A percentile compares a stretch with the other conserved stretches of the same genome.
Evolutionary conservation across 129 eudicot species (phyloP).

Genomic region (Saposhnikovia divaricata): DNA sequence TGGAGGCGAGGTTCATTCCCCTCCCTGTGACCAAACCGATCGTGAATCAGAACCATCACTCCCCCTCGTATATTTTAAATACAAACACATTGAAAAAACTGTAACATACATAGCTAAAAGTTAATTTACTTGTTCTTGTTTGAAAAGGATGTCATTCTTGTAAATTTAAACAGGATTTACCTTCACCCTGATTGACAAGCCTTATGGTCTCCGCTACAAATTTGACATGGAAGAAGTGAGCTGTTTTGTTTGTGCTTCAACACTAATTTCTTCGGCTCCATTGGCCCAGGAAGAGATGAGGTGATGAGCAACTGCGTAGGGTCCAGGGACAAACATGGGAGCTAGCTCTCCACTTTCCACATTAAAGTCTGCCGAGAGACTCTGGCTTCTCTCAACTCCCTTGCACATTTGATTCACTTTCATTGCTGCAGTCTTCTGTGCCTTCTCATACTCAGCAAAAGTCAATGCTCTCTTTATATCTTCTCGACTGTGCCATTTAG

Average conservation of each 20-base stretch:
- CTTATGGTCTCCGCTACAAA: slow-evolving; percentile 15
- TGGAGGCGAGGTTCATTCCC: not conserved
- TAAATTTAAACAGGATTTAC: not conserved
- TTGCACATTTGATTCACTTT: slow-evolving; percentile 83
- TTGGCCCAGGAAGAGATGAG: slow-evolving; percentile 75
- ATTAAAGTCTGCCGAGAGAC: slow-evolving; percentile 57
- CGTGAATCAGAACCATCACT: not conserved
- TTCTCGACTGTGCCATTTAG: slow-evolving; percentile 86
- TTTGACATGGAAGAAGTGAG: slow-evolving; percentile 26
- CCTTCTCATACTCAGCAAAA: slow-evolving; percentile 75
- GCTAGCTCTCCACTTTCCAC: slow-evolving; percentile 92
- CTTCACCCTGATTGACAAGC: not conserved
- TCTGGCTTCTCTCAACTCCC: slow-evolving; percentile 66
- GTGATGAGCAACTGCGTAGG: slow-evolving; percentile 93
- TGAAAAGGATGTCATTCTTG: not conserved
- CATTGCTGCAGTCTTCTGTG: slow-evolving; percentile 71
- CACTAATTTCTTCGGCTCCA: slow-evolving; percentile 37
- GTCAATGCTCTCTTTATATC: slow-evolving; percentile 77
- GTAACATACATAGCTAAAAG: not conserved
- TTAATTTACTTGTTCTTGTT: not conserved
- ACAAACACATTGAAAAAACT: not conserved
- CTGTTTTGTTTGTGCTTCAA: slow-evolving; percentile 21
- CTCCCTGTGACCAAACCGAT: not conserved
- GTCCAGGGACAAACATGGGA: slow-evolving; percentile 74
- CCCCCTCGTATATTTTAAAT: not conserved